Conservation (phyloP, 2,329 filamentous ascomycete genomes). For the Talaromyces pinophilus region DNA sequence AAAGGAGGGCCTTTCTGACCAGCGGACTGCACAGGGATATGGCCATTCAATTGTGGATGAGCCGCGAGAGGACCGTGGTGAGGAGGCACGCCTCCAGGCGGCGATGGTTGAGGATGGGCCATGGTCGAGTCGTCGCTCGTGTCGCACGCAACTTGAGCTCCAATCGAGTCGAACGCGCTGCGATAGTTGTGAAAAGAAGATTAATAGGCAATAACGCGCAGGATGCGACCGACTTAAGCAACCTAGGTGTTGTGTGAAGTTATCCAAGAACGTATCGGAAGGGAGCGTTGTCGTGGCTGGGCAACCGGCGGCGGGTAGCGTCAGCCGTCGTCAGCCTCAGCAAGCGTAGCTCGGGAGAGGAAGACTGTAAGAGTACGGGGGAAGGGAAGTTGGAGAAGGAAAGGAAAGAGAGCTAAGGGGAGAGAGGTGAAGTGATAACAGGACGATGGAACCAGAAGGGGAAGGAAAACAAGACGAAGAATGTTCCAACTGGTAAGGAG, state of each 20-base stretch:
- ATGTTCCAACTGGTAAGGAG: background rate
- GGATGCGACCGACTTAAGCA: background rate
- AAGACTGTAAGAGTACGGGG: constrained; percentile 7
- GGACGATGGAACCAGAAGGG: background rate
- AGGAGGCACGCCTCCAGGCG: constrained; percentile 70
- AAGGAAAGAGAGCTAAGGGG: background rate
- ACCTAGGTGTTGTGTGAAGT: background rate
- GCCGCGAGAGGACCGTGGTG: constrained; percentile 68
- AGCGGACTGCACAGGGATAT: constrained; percentile 46
- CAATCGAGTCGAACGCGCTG: background rate
- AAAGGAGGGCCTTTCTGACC: constrained; percentile 61
- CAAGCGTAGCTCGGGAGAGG: background rate
- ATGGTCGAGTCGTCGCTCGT: constrained; percentile 46
- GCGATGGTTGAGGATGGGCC: constrained; percentile 79
- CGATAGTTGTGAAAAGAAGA: background rate
- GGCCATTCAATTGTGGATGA: constrained; percentile 59
- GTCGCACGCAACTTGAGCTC: background rate
- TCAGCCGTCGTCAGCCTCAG: constrained; percentile 19
- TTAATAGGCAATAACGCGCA: background rate
- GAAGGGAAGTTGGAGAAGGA: constrained; percentile 7
- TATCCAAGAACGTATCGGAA: constrained; percentile 3
- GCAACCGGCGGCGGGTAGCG: constrained; percentile 7
- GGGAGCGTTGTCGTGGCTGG: constrained; percentile 10
- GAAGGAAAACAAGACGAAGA: background rate
- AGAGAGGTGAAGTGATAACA: background rate